Evolutionary conservation across 176 grass and related monocot species (phyloP), one percentile per base, ranked within the genome.

Genomic region (Aegilops speltoides): DNA sequence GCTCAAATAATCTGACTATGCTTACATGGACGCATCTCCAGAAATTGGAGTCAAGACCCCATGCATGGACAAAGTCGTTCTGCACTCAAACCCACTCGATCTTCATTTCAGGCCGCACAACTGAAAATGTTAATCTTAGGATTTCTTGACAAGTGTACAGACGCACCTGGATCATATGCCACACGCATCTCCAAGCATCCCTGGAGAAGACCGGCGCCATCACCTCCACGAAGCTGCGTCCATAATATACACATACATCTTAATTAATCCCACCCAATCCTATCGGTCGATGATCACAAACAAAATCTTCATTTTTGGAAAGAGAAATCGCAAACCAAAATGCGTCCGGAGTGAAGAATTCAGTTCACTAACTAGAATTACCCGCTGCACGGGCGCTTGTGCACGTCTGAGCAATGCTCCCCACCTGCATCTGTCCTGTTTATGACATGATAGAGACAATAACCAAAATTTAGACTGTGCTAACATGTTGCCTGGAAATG

Each of bases 111-210:
- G 71, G 8, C 28, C 71, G 48, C 1, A 74, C 13, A 46, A 46
- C 8, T 46, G 5, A 6, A 61, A 77, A 25, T 54, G 16, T 19
- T 13, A 10, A 83, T 8, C 14, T 2, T 8, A 45, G 70, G 38
- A 40, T 45, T 73, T 25, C 23, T n/a, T 8, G 38, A 46, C 37
- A 82, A 80, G 62, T 14, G 54, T n/a, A n/a, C n/a, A n/a, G n/a
- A n/a, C n/a, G n/a, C 32, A 94, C 95, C 92, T 97, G 95, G 90
- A 97, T 91, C 95, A 97, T 97, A 92, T 97, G 95, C 95, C 95
- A 97, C 40, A 97, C 95, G 38, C 95, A 97, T 19, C 88, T 89
- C 95, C 95, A 94, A 85, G 95, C 90, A 83, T 90, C 95, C 52
- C 92, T 90, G 17, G 95, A 97, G 80, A 97, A 97, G 14, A 94